phyloP scores from a whole-genome alignment of 139 green algal genomes.

The Penium margaritaceum region DNA sequence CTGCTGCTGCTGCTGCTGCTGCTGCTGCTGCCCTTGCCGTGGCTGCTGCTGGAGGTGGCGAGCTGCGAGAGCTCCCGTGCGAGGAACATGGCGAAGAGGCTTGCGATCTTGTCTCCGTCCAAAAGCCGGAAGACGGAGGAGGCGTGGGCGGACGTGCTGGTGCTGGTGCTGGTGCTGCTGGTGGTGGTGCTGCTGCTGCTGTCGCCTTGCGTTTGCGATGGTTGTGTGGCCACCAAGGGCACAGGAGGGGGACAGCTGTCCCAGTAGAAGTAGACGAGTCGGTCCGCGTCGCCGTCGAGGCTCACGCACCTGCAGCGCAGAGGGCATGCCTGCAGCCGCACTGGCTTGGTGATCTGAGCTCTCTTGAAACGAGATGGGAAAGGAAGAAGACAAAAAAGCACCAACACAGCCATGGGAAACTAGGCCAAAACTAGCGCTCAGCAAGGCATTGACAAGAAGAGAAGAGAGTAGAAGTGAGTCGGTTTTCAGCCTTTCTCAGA shows the following conservation, averaged over 20 bases:
- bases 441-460: no score
- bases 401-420: no score
- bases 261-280: conserved; percentile 89
- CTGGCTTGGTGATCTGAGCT: not conserved
- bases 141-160: not conserved
- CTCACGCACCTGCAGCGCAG: conserved; percentile 58
- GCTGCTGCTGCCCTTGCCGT: not conserved
- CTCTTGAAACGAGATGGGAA: not conserved
- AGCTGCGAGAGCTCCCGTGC: conserved; percentile 14
- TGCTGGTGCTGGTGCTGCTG: not conserved
- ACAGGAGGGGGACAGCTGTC: no score
- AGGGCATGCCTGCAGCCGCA: no score
- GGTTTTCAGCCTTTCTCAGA: not conserved
- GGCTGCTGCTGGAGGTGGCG: not conserved
- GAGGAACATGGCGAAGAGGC: conserved; percentile 59
- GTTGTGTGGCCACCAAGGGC: no score
- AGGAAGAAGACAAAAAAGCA: not conserved
- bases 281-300: conserved; percentile 91
- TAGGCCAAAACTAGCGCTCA: no score
- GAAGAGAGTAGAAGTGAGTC: not conserved
- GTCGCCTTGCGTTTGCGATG: no score
- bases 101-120: conserved; percentile 90
- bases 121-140: conserved; percentile 56
- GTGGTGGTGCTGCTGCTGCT: not conserved
- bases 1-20: not conserved